phyloP scores from a whole-genome alignment of 805 yeast genomes.

The Starmerella apis region DNA sequence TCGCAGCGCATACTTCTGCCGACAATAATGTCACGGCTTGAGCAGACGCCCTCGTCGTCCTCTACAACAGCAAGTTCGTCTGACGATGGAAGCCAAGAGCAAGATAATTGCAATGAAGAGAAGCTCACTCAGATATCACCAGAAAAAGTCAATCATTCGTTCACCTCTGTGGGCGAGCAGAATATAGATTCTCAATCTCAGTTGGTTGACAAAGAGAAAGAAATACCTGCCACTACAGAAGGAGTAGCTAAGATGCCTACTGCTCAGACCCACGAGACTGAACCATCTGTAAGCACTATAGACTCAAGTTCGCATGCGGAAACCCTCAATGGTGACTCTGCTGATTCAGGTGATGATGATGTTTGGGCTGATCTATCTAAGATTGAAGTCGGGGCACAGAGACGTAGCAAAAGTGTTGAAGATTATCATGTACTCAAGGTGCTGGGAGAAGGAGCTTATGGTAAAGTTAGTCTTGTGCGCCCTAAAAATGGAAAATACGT shows the following conservation, averaged over 20 bases:
- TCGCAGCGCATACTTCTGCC: conserved; percentile 15
- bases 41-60: neutral
- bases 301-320: neutral
- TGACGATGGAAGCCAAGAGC: neutral
- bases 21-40: neutral
- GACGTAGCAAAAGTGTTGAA: conserved; percentile 58
- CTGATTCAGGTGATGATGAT: neutral
- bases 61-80: neutral
- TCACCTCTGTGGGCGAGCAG: no score
- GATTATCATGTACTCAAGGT: conserved; percentile 64
- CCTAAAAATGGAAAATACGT: conserved; percentile 41
- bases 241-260: no score
- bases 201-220: no score
- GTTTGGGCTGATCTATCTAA: conserved; percentile 15
- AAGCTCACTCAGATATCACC: neutral
- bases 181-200: no score
- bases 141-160: neutral
- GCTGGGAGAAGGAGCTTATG: conserved; percentile 96
- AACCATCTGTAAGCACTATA: neutral
- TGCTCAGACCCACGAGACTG: neutral
- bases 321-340: neutral
- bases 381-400: conserved; percentile 49
- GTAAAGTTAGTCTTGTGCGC: conserved; percentile 69
- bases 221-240: no score
- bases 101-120: neutral